Percentiles rank a stretch among this genome's conserved stretches.
Evolutionary conservation across 169 alveolate genomes (phyloP).

Genomic region (Cryptosporidium bovis): DNA sequence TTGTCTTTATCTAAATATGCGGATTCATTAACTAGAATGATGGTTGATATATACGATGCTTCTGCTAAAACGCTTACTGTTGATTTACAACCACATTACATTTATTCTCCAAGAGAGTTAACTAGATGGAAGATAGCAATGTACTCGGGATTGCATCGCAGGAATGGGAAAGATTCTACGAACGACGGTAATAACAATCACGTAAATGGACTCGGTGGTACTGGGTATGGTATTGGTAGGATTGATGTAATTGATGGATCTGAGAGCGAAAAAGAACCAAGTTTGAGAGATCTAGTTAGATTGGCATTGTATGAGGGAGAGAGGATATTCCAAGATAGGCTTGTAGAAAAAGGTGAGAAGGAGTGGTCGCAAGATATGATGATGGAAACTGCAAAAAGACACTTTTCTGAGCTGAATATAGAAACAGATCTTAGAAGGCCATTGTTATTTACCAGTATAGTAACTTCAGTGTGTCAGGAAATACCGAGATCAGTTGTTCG

Average conservation of each 20-base stretch:
- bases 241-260: constrained; percentile 85
- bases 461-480: constrained; percentile 68
- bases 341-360: constrained; percentile 92
- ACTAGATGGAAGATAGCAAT: constrained; percentile 98
- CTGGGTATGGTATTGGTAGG: neutral
- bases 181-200: neutral
- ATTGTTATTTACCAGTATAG: constrained; percentile 84
- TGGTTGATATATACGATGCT: constrained; percentile 96
- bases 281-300: constrained; percentile 85
- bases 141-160: constrained; percentile 52
- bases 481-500: constrained; percentile 69
- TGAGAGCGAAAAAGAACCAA: constrained; percentile 73
- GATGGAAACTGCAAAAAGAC: constrained; percentile 86
- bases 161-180: neutral
- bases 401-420: constrained; percentile 83
- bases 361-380: constrained; percentile 92
- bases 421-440: constrained; percentile 85
- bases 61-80: constrained; percentile 93
- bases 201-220: neutral
- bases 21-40: constrained; percentile 94
- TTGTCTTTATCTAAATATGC: constrained; percentile 83
- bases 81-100: constrained; percentile 97
- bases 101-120: constrained; percentile 97
- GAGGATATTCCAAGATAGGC: constrained; percentile 95
- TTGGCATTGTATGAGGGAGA: constrained; percentile 95